Base-by-base conservation (phyloP, 129 eudicot species). In the Lactuca saligna region DNA sequence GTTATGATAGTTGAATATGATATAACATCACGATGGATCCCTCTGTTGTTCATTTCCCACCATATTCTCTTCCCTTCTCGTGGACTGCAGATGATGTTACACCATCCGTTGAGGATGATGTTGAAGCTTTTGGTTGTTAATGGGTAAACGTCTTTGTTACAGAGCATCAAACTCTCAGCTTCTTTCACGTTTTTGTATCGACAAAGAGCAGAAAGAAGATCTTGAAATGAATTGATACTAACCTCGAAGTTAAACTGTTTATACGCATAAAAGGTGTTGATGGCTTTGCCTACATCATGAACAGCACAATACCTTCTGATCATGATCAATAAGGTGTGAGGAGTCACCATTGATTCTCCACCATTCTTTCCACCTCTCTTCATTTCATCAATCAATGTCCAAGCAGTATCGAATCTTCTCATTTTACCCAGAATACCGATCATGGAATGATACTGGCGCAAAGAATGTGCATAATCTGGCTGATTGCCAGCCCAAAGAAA, bases 121-220 rank as follows among this genome's bases (percentile, higher is more conserved):
- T 89, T 89, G 31, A 82, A 92, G 69, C 96, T 82, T 76, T 92
- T 92, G 0, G 91, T 92, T 17, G 69, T 78, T n/a, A 88, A 72
- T 3, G 83, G 80, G 55, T 74, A 92, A 44, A 65, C 85, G 64
- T 76, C 78, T 77, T 75, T 79, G 61, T 82, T 92, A 67, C 95
- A 38, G 63, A 86, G 84, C 2, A 92, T 53, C 77, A 92, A 78
- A 69, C 74, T 73, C 80, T 92, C 98, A 2, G 98, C 98, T 74
- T 86, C 91, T 61, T 82, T 87, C 13, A 92, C 95, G 58, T 92
- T 92, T 71, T 92, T 92, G 69, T 86, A 92, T 37, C 96, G 81
- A 34, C 95, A 86, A 32, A 92, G 89, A 2, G 98, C 96, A 34
- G 96, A 82, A 3, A 92, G 78, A 61, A 92, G 84, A 57, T 80